These are phyloP conservation scores for Phoma herbarum DNA, from an alignment of 2,329 filamentous ascomycete species.

Conservation along the genomic window DNA sequence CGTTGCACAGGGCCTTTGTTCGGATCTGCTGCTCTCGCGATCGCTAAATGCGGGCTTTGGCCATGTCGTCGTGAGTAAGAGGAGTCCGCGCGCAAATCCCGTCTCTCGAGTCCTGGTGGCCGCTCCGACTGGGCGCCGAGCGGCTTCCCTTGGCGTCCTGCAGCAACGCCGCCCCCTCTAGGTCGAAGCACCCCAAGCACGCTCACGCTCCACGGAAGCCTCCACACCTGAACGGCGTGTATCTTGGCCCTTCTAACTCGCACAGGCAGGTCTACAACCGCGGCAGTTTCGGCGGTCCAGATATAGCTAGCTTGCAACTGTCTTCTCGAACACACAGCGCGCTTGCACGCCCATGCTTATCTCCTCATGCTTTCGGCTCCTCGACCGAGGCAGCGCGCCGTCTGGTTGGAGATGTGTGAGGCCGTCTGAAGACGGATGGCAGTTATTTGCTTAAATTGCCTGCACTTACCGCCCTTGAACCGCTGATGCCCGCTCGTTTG, in stretches of 20 bases:
- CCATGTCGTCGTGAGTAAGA: neutral
- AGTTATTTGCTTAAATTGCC: constrained; percentile 10
- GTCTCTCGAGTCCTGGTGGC: constrained; percentile 4
- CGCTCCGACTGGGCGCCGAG: constrained; percentile 23
- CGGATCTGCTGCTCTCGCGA: neutral
- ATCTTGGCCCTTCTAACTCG: constrained; percentile 13
- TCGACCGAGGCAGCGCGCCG: constrained; percentile 11
- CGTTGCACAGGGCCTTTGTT: neutral
- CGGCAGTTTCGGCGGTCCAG: constrained; percentile 16
- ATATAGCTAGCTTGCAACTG: constrained; percentile 2
- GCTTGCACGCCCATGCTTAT: constrained; percentile 28
- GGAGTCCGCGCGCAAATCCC: constrained; percentile 10
- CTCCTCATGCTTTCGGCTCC: constrained; percentile 25
- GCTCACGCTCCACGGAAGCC: constrained; percentile 14
- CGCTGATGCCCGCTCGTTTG: constrained; percentile 14
- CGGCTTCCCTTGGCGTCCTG: constrained; percentile 9
- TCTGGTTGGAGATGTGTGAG: constrained; percentile 14
- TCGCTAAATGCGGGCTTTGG: constrained; percentile 2
- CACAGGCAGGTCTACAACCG: constrained; percentile 26
- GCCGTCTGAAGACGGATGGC: constrained; percentile 10
- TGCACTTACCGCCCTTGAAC: constrained; percentile 15
- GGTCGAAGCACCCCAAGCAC: constrained; percentile 21
- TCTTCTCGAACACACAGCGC: constrained; percentile 28
- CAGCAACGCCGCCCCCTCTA: constrained; percentile 11
- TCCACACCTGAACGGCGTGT: constrained; percentile 15